A percentile compares a stretch with the other conserved stretches of the same genome.
Evolutionary conservation across 179 eudicot species (phyloP).

Genomic region (Spergularia azorica): DNA sequence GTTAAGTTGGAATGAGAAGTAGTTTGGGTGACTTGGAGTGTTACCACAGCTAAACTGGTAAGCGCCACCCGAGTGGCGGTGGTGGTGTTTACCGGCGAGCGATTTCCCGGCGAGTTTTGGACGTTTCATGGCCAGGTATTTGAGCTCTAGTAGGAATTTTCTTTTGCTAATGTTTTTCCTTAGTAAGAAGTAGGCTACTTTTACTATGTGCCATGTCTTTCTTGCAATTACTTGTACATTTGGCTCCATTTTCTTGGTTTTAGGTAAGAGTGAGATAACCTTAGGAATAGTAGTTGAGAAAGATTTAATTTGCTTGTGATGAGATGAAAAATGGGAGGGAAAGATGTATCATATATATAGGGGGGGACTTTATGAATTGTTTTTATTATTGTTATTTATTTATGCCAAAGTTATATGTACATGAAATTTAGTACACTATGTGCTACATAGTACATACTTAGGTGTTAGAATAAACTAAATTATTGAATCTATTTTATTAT

Average conservation of each 20-base stretch:
- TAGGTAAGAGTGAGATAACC: not conserved
- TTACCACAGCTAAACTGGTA: constrained; percentile 54
- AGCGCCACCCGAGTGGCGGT: constrained; percentile 31
- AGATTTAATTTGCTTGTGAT: constrained; percentile 18
- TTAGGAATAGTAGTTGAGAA: no score
- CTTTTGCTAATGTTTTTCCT: constrained; percentile 43
- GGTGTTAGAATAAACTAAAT: no score
- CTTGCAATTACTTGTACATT: constrained; percentile 39
- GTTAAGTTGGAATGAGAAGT: constrained; percentile 20
- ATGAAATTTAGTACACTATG: not conserved
- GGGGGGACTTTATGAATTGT: constrained; percentile 11
- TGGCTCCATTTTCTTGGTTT: constrained; percentile 29
- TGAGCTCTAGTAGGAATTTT: constrained; percentile 43
- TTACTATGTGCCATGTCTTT: constrained; percentile 41
- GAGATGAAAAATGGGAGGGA: not conserved
- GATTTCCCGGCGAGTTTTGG: constrained; percentile 40
- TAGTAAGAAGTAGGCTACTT: constrained; percentile 40
- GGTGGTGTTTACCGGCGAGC: constrained; percentile 22
- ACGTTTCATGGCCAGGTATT: constrained; percentile 40
- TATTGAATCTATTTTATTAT: not conserved
- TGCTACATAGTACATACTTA: no score
- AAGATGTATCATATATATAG: constrained; percentile 12
- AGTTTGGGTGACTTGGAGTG: constrained; percentile 34
- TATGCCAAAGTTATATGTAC: not conserved
- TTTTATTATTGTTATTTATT: not conserved